Evolutionary conservation across 2,329 filamentous ascomycete species (phyloP).

Genomic region (Calcarisporium arbuscula): DNA sequence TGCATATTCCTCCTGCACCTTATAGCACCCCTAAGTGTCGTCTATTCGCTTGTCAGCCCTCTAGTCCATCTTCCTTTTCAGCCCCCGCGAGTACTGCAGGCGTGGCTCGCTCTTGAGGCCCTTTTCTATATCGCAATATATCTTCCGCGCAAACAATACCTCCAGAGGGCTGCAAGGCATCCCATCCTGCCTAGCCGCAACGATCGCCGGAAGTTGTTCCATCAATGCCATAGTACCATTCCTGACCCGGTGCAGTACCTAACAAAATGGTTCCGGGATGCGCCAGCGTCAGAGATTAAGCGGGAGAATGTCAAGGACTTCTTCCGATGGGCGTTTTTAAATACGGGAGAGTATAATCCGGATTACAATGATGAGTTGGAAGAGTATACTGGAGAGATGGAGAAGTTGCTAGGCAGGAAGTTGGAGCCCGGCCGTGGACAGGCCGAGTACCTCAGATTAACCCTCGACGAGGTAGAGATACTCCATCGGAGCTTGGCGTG

Average conservation of each 20-base stretch:
- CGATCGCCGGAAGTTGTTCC: constrained; percentile 43
- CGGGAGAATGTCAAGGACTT: constrained; percentile 56
- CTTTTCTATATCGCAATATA: constrained; percentile 49
- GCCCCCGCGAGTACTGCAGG: constrained; percentile 28
- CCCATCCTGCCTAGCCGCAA: constrained; percentile 36
- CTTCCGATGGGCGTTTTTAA: constrained; percentile 54
- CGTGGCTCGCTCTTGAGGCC: constrained; percentile 42
- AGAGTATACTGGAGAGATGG: constrained; percentile 44
- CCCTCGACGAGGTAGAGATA: constrained; percentile 52
- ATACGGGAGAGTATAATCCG: constrained; percentile 33
- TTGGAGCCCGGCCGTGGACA: constrained; percentile 46
- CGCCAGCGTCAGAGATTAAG: constrained; percentile 44
- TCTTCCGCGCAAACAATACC: constrained; percentile 41
- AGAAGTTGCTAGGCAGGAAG: constrained; percentile 42
- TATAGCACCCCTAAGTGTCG: constrained; percentile 41
- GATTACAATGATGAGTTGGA: constrained; percentile 48
- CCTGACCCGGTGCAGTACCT: constrained; percentile 47
- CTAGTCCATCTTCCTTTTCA: constrained; percentile 18
- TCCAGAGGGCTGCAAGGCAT: constrained; percentile 46
- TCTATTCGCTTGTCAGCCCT: constrained; percentile 31
- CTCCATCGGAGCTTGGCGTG: constrained; percentile 47
- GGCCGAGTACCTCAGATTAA: constrained; percentile 48
- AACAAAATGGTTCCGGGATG: constrained; percentile 51
- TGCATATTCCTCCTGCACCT: constrained; percentile 42
- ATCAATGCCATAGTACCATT: constrained; percentile 43